Conservation (phyloP, 2,329 filamentous ascomycete genomes). For the Arthrobotrys sinensis region DNA sequence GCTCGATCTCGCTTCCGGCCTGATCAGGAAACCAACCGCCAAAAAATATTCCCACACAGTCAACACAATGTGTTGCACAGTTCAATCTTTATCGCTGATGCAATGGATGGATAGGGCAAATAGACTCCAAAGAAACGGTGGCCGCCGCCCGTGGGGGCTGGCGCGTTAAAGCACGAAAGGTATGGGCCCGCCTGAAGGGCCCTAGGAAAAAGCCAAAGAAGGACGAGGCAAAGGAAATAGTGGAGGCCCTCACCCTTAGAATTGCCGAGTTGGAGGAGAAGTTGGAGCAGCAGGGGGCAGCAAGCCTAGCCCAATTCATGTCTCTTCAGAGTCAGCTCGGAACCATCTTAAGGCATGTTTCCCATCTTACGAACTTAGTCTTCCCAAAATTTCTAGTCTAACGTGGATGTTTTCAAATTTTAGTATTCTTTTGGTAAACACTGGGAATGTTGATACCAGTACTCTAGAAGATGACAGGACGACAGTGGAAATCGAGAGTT, state of each 20-base stretch:
- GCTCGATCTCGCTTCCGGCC: background rate
- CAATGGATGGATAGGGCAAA: background rate
- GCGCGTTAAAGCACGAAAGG: constrained; percentile 25
- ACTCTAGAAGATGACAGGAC: constrained; percentile 8
- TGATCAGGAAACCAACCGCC: constrained; percentile 33
- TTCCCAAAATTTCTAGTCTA: background rate
- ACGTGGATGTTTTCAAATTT: background rate
- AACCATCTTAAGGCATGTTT: constrained; percentile 1
- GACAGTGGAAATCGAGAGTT: constrained; percentile 12
- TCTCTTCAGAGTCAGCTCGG: constrained; percentile 28
- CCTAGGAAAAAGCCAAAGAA: constrained; percentile 1
- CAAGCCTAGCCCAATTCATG: constrained; percentile 9
- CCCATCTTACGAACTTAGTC: background rate
- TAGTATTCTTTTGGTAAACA: constrained; percentile 14
- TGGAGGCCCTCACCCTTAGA: constrained; percentile 19
- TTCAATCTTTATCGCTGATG: background rate
- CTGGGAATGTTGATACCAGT: background rate
- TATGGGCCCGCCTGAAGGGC: constrained; percentile 31
- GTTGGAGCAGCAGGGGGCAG: constrained; percentile 26
- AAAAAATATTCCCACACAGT: constrained; percentile 35
- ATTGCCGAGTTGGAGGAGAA: constrained; percentile 31
- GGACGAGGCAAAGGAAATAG: background rate
- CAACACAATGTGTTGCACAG: constrained; percentile 49
- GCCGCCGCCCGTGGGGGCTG: constrained; percentile 29
- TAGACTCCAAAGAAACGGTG: background rate